Conservation (phyloP, 345 rosid genomes). For the Salix koriyanagi region DNA sequence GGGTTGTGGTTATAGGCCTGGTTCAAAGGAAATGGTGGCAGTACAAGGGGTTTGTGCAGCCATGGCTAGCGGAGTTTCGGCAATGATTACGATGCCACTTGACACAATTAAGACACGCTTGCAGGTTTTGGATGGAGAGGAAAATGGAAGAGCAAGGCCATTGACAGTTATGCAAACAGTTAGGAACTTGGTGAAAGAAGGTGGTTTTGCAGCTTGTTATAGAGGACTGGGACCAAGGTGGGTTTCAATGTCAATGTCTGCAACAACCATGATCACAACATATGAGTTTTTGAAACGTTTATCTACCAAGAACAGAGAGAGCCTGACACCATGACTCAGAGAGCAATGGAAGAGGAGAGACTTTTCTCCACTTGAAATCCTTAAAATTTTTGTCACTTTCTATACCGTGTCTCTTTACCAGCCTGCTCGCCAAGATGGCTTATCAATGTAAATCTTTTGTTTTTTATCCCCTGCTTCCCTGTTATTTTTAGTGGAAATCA, state of each 20-base stretch:
- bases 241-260: conserved; percentile 90
- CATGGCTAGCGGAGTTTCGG: conserved; percentile 76
- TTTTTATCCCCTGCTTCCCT: background rate
- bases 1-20: conserved; percentile 25
- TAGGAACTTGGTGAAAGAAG: conserved; percentile 59
- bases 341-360: background rate
- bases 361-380: background rate
- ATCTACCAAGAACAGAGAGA: conserved; percentile 52
- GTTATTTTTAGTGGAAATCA: conserved; percentile 4
- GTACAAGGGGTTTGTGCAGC: conserved; percentile 76
- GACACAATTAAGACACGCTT: conserved; percentile 84
- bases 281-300: conserved; percentile 77
- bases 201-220: conserved; percentile 74
- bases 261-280: conserved; percentile 84
- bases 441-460: conserved; percentile 19
- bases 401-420: background rate
- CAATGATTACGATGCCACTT: conserved; percentile 72
- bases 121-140: conserved; percentile 75
- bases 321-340: conserved; percentile 12
- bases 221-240: conserved; percentile 91
- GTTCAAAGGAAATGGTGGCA: conserved; percentile 42
- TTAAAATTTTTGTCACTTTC: background rate
- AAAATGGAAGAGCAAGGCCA: conserved; percentile 55
- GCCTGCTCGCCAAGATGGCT: conserved; percentile 5
- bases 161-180: conserved; percentile 56